Conservation (phyloP, 2,329 filamentous ascomycete species). For the Colletotrichum acutatum region DNA sequence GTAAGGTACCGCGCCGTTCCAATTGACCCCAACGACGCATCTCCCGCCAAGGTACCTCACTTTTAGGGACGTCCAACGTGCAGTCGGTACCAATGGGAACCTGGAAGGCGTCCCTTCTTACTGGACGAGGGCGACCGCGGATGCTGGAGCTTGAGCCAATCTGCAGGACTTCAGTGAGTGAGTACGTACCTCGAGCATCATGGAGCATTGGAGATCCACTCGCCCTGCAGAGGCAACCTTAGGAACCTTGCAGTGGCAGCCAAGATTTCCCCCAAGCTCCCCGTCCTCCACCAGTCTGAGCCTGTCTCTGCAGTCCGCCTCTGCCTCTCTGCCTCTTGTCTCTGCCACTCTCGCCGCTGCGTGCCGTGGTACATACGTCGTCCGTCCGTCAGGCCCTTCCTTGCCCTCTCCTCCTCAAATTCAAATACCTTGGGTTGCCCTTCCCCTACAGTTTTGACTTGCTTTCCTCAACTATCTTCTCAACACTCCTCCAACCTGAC, state of each 20-base stretch:
- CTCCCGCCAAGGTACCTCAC: neutral
- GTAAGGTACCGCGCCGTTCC: neutral
- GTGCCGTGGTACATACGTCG: neutral
- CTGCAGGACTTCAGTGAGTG: neutral
- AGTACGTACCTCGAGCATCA: neutral
- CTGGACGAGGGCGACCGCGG: neutral
- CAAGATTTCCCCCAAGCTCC: slow-evolving; percentile 27
- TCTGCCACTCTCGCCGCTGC: slow-evolving; percentile 9
- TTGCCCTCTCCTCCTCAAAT: slow-evolving; percentile 1
- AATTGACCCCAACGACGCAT: neutral
- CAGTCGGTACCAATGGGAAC: neutral
- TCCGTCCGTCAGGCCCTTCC: neutral
- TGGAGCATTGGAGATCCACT: slow-evolving; percentile 22
- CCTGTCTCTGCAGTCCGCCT: neutral
- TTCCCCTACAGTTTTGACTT: neutral
- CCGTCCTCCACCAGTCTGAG: neutral
- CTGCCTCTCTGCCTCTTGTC: neutral
- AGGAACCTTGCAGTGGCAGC: neutral
- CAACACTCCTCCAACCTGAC: neutral
- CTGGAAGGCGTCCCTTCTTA: neutral
- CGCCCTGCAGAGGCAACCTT: slow-evolving; percentile 10
- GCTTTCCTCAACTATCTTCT: neutral
- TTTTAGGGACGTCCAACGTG: neutral
- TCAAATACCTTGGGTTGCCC: slow-evolving; percentile 27
- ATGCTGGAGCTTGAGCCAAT: slow-evolving; percentile 27